phyloP scores from a whole-genome alignment of 1,139 yeast genomes.

The Candida anutae region DNA sequence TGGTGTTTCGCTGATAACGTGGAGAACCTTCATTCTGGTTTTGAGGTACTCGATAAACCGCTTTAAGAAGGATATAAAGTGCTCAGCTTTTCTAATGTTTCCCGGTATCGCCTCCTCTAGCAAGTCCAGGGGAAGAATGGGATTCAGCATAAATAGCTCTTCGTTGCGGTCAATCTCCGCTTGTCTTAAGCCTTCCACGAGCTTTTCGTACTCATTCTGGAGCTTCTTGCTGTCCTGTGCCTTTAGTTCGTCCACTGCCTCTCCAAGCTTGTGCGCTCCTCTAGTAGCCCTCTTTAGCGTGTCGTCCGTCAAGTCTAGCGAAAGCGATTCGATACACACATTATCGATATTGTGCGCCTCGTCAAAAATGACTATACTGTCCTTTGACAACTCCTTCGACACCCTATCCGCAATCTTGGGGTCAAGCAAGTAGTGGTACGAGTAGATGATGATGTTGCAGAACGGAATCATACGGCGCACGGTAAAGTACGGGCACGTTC shows the following conservation, averaged over 20 bases:
- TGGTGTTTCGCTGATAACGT: conserved; percentile 96
- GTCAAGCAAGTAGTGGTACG: conserved; percentile 90
- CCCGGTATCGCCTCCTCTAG: conserved; percentile 95
- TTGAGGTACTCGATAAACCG: conserved; percentile 90
- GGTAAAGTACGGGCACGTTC: conserved; percentile 92
- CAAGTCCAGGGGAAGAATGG: conserved; percentile 77
- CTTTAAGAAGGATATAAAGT: conserved; percentile 85
- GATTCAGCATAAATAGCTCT: conserved; percentile 80
- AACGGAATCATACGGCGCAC: conserved; percentile 97
- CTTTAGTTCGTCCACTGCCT: conserved; percentile 76
- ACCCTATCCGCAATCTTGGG: conserved; percentile 97
- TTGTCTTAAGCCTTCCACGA: conserved; percentile 82
- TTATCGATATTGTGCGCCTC: conserved; percentile 98
- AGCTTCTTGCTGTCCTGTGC: conserved; percentile 73
- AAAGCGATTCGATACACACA: conserved; percentile 92
- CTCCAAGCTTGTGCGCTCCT: conserved; percentile 74
- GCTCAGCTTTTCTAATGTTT: conserved; percentile 92
- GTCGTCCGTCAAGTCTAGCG: conserved; percentile 61
- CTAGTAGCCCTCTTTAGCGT: conserved; percentile 37
- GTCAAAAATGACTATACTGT: conserved; percentile 89
- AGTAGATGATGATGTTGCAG: conserved; percentile 90
- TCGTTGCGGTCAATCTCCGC: conserved; percentile 69
- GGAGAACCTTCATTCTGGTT: conserved; percentile 94
- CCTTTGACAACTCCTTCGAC: conserved; percentile 84
- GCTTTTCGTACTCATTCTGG: conserved; percentile 82